phyloP scores from a whole-genome alignment of 2,329 filamentous ascomycete species.

The Drechmeria coniospora region DNA sequence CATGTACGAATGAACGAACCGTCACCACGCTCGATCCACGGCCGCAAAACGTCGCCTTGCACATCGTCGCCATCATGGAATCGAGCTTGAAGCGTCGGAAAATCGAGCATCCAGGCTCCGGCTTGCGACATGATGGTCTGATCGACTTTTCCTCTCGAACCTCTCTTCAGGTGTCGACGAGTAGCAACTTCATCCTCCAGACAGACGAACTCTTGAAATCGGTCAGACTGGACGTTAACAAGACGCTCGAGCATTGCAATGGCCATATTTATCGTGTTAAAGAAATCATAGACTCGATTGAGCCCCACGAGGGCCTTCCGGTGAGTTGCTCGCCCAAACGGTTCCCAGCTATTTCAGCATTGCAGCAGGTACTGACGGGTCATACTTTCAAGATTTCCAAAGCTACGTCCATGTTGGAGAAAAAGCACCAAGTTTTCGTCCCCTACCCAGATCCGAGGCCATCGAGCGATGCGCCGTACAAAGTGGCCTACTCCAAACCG shows the following conservation, averaged over 20 bases:
- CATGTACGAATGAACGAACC: too few relatives aligned
- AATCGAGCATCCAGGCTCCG: conserved; percentile 22
- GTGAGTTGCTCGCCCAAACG: conserved; percentile 22
- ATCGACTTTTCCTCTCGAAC: conserved; percentile 25
- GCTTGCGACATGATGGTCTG: conserved; percentile 18
- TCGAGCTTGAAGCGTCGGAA: conserved; percentile 33
- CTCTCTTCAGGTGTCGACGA: conserved; percentile 25
- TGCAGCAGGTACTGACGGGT: conserved; percentile 5
- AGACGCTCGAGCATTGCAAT: conserved; percentile 32
- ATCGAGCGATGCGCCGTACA: conserved; percentile 62
- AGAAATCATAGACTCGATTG: conserved; percentile 33
- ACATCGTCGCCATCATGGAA: too few relatives aligned
- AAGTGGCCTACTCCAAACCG: conserved; percentile 63
- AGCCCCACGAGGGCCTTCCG: conserved; percentile 31
- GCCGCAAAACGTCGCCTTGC: too few relatives aligned
- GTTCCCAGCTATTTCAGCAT: too few relatives aligned
- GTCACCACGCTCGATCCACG: too few relatives aligned
- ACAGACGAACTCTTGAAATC: conserved; percentile 44
- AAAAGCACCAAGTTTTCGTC: conserved; percentile 51
- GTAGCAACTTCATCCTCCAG: conserved; percentile 42
- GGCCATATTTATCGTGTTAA: conserved; percentile 36
- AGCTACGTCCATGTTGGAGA: conserved; percentile 51
- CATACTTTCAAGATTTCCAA: conserved; percentile 53
- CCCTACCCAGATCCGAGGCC: conserved; percentile 78
- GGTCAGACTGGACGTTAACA: conserved; percentile 34